phyloP scores from a whole-genome alignment of 2,329 filamentous ascomycete species.

The Fusarium lyarnte region DNA sequence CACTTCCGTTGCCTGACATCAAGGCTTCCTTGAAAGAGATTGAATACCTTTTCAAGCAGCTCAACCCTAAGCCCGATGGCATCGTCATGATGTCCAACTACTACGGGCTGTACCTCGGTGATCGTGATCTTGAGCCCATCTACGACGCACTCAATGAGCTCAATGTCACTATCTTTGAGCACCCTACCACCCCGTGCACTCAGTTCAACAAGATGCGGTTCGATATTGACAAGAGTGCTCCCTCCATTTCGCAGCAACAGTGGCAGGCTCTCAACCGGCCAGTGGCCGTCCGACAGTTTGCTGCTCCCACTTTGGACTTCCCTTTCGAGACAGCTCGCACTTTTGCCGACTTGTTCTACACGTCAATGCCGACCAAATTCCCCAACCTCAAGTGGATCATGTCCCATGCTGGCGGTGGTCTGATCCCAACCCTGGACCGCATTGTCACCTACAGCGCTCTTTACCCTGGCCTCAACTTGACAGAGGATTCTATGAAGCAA shows the following conservation, averaged over 20 bases:
- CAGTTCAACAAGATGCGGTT: conserved; percentile 5
- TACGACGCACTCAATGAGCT: neutral
- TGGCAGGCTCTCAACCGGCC: conserved; percentile 22
- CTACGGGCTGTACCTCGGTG: conserved; percentile 9
- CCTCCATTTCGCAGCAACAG: neutral
- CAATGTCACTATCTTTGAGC: conserved; percentile 18
- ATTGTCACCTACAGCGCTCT: conserved; percentile 14
- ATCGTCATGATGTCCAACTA: conserved; percentile 23
- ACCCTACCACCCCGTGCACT: conserved; percentile 15
- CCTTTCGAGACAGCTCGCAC: conserved; percentile 27
- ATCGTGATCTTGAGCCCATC: conserved; percentile 1
- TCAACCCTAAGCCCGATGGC: neutral
- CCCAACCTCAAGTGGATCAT: conserved; percentile 41
- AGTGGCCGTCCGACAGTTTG: conserved; percentile 8
- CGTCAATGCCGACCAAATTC: conserved; percentile 35
- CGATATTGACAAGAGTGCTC: neutral
- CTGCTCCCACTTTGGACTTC: conserved; percentile 6
- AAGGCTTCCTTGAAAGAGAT: conserved; percentile 12
- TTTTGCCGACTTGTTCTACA: conserved; percentile 34
- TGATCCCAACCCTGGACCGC: conserved; percentile 39
- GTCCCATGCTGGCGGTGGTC: conserved; percentile 39
- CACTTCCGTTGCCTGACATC: conserved; percentile 7
- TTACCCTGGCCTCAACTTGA: conserved; percentile 6
- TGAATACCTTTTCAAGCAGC: neutral
- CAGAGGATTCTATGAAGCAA: conserved; percentile 7